Base-by-base conservation (phyloP, 495 filamentous ascomycete genomes). In the Bacidia gigantensis region DNA sequence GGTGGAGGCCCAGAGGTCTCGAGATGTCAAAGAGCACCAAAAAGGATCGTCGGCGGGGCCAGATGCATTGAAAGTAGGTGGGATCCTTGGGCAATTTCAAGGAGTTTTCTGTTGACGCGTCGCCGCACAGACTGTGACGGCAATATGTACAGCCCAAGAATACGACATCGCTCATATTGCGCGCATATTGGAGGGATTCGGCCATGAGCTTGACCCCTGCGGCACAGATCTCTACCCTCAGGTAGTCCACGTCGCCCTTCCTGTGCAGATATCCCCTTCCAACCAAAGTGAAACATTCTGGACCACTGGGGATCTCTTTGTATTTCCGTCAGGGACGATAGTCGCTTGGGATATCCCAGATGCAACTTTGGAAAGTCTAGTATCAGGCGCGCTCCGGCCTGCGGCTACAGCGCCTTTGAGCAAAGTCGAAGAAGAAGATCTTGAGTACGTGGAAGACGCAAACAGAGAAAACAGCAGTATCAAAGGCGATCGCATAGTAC, bases 271-370 rank as follows among this genome's bases (percentile, higher is more conserved):
- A 58, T 85, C 78, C 63, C 76, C 63, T 61, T 81, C 65, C 51
- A 65, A 66, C 17, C 73, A 72, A 21, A 79, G 76, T 49, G 76
- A 87, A 45, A 68, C 79, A 22, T 65, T 72, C 2, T 70, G 77
- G 39, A 79, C 85, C 61, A 76, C 79, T 48, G 89, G 88, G 11
- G 92, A 97, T 64, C 75, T 96, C 12, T 96, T 97, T 57, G 80
- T 98, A n/a, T 98, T 98, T 59, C 88, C 92, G 3, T 95, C 90
- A 0, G 92, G 92, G 2, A 93, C 88, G n/a, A 78, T 96, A 3
- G 92, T 97, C 9, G 78, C 86, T 25, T 98, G 92, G 92, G 81
- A 80, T 5, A 72, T 95, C 2, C 80, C 85, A 0, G 73, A 86
- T 49, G 77, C 79, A 26, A 76, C 85, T 18, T 81, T 83, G 11